Conservation (phyloP, 108 stramenopile species). For the Discostella stelligeroides region DNA sequence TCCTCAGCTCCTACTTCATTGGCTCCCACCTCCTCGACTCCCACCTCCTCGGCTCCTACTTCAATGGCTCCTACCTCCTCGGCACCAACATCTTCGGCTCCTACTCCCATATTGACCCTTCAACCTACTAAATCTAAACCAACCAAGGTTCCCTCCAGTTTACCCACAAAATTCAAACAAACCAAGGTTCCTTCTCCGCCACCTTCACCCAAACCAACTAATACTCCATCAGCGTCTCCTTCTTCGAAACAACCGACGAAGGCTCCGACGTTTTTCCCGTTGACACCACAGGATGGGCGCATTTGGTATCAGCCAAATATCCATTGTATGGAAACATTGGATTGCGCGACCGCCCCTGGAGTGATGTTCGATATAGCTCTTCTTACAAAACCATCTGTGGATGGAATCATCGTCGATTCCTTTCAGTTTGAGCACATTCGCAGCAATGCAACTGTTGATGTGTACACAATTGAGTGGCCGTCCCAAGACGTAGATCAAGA, state of each 20-base stretch:
- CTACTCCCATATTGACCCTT: no score
- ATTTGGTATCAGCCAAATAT: background rate
- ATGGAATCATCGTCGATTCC: constrained; percentile 10
- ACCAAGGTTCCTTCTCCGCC: background rate
- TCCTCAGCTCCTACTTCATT: background rate
- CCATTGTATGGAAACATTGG: background rate
- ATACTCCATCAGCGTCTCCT: background rate
- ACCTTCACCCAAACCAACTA: background rate
- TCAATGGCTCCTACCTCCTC: constrained; percentile 13
- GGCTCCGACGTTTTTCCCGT: constrained; percentile 6
- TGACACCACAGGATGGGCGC: constrained; percentile 17
- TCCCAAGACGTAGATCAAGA: constrained; percentile 1
- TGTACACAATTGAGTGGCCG: constrained; percentile 24
- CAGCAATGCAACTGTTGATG: constrained; percentile 11
- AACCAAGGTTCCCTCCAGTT: background rate
- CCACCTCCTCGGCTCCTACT: background rate
- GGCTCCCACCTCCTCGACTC: constrained; percentile 10
- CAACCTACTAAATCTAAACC: no score
- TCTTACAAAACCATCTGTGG: background rate
- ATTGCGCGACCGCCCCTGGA: constrained; percentile 15
- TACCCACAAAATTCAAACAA: background rate
- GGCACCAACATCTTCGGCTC: background rate
- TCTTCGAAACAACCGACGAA: no score
- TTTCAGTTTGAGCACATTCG: constrained; percentile 20
- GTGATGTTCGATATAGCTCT: constrained; percentile 27